A percentile compares a stretch with the other conserved stretches of the same genome.
Evolutionary conservation across 2,329 filamentous ascomycete species (phyloP).

Genomic region (Ophiocordyceps camponoti-leonardi): DNA sequence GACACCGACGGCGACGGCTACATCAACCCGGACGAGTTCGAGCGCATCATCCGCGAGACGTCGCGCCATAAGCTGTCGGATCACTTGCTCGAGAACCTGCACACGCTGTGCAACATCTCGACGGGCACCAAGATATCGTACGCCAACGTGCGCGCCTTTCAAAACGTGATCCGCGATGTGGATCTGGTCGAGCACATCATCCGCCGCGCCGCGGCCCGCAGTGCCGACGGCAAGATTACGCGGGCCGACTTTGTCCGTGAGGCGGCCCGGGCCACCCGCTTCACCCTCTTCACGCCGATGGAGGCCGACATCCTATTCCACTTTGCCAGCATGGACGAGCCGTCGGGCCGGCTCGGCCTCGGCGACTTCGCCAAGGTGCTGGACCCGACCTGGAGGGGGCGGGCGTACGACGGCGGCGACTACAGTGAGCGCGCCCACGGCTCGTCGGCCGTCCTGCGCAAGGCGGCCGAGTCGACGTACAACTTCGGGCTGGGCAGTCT

Average conservation of each 20-base stretch:
- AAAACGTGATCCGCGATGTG: constrained; percentile 97
- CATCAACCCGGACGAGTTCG: constrained; percentile 90
- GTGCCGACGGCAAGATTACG: constrained; percentile 81
- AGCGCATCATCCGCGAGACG: constrained; percentile 89
- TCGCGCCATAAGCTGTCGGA: constrained; percentile 93
- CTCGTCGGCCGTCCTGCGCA: constrained; percentile 30
- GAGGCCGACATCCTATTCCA: constrained; percentile 98
- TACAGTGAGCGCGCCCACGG: constrained; percentile 9
- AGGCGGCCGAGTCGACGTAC: constrained; percentile 54
- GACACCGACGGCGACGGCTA: constrained; percentile 87
- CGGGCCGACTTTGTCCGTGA: constrained; percentile 88
- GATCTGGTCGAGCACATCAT: constrained; percentile 91
- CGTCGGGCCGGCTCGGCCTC: constrained; percentile 67
- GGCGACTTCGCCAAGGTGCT: constrained; percentile 87
- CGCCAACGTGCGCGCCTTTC: constrained; percentile 91
- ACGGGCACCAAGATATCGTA: constrained; percentile 89
- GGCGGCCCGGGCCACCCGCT: constrained; percentile 76
- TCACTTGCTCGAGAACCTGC: constrained; percentile 78
- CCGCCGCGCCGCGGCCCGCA: constrained; percentile 69
- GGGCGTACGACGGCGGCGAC: constrained; percentile 32
- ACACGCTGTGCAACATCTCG: constrained; percentile 89
- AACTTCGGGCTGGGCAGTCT: constrained; percentile 81
- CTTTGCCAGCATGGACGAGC: constrained; percentile 84
- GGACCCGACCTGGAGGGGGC: constrained; percentile 75
- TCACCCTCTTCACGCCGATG: constrained; percentile 95